Evolutionary conservation across 805 yeast species (phyloP), one percentile per base, ranked within the genome.

Genomic region (Vanderwaltozyma tropicalis): DNA sequence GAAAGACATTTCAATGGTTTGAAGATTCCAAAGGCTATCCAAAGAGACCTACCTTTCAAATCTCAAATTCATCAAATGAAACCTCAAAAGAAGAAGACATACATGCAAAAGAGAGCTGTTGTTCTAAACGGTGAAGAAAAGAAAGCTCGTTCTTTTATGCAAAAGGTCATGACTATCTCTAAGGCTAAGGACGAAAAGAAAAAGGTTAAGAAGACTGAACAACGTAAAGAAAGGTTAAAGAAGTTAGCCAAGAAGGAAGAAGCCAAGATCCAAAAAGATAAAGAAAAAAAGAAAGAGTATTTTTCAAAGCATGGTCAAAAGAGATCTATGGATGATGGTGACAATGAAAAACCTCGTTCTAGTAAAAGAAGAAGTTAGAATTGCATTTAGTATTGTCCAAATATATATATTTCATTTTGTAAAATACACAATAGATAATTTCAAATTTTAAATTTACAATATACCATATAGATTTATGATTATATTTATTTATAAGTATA

Each of bases 61-160:
- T 85, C 96, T 11, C 97, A 92, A 68, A 74, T 88, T 34, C 82
- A 79, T 47, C 74, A 76, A 51, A 82, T 85, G 92, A 82, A 80
- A 59, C 94, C 95, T 20, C 92, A 83, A 61, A 78, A 73, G 68
- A 80, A 81, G 62, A 70, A 74, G 53, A 78, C 95, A 0, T 92
- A 89, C 56, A 58, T 81, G 74, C 74, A 71, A 40, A 92, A 87
- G 68, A 77, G 98, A 54, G 98, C 98, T 1, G 96, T 92, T 38
- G 92, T 92, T 6, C 64, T 88, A 28, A 83, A 79, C 30, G 95
- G 94, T 13, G 95, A 85, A 37, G 97, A 89, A 62, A 86, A 85
- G 79, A 83, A 85, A 66, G 88, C 94, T 24, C 74, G 96, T 49
- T 80, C 86, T 26, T 72, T 89, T 62, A 75, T 92, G 69, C 89